Base-by-base conservation (phyloP, 176 grass and related monocot genomes). In the Areca catechu region DNA sequence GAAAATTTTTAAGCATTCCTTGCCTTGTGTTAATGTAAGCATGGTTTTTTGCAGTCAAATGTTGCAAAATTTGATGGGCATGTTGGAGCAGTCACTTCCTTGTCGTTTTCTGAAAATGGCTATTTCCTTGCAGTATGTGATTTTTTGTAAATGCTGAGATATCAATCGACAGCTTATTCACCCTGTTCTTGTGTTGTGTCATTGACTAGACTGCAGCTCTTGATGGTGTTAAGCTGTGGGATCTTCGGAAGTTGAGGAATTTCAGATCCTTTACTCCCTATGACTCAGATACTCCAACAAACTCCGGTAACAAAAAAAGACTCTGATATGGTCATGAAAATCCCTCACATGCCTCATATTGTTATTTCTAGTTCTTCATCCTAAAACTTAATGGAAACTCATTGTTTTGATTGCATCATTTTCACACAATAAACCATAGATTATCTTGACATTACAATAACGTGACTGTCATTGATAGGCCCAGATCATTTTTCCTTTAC, bases 221-320 rank as follows among this genome's bases (percentile, higher is more conserved):
- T 65, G 94, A 99, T 89, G 94, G 94, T 58, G 94, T 99, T 37
- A 99, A 91, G 76, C 88, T 99, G 78, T 99, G 94, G 94, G 94
- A 99, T 89, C 88, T 99, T 72, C 79, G 94, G 37, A 99, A 99
- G 66, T 76, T 99, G 49, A 99, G 76, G 72, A 99, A 99, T 56
- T 99, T 99, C 50, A 93, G 94, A 80, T 85, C 88, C 15, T 93
- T 99, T 57, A 74, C 88, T 65, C 94, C 81, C 7, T 99, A 99
- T 79, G 88, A 99, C 76, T 58, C 84, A 24, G 72, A 89, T 22
- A 93, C 79, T 15, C 88, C 94, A 27, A 99, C 94, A 56, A 99
- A 99, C 78, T 78, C 84, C 56, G 88, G 94, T 99, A 79, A 58
- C 59, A 68, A 71, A 16, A 34, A 57, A 6, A 54, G 3, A 18